Evolutionary conservation across 2,329 filamentous ascomycete genomes (phyloP).

Genomic region (Ilyonectria destructans): DNA sequence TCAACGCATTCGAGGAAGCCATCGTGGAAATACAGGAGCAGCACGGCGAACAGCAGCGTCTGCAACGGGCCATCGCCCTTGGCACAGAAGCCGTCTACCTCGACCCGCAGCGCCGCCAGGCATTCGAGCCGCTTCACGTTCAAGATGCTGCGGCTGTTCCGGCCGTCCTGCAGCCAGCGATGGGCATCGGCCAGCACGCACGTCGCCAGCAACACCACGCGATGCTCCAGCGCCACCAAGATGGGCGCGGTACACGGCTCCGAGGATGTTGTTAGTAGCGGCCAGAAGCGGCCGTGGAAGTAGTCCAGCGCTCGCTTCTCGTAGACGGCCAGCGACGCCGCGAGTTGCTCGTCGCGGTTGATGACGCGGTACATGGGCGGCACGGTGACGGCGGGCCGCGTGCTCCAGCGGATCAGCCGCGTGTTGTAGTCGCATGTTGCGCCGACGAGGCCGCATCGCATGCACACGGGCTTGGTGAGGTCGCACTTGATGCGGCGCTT

Average conservation of each 20-base stretch:
- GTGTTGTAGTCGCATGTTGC: conserved; percentile 52
- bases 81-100: conserved; percentile 53
- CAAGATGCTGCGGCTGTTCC: conserved; percentile 47
- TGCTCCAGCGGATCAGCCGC: conserved; percentile 60
- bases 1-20: conserved; percentile 56
- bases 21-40: conserved; percentile 61
- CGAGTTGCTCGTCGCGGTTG: conserved; percentile 47
- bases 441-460: conserved; percentile 53
- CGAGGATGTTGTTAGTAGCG: conserved; percentile 48
- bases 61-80: conserved; percentile 53
- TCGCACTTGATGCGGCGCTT: conserved; percentile 62
- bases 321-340: conserved; percentile 46
- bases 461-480: conserved; percentile 56
- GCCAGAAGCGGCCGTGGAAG: conserved; percentile 55
- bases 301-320: conserved; percentile 54
- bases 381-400: conserved; percentile 52
- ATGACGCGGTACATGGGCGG: conserved; percentile 51
- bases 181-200: conserved; percentile 54
- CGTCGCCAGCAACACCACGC: conserved; percentile 53
- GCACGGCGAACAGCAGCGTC: conserved; percentile 57
- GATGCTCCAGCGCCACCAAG: conserved; percentile 51
- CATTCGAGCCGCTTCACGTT: conserved; percentile 50
- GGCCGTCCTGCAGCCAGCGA: conserved; percentile 51
- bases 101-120: conserved; percentile 52
- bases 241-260: conserved; percentile 53